Evolutionary conservation across 1,284 basidiomycete genomes (phyloP).

Genomic region (Malassezia psittaci): DNA sequence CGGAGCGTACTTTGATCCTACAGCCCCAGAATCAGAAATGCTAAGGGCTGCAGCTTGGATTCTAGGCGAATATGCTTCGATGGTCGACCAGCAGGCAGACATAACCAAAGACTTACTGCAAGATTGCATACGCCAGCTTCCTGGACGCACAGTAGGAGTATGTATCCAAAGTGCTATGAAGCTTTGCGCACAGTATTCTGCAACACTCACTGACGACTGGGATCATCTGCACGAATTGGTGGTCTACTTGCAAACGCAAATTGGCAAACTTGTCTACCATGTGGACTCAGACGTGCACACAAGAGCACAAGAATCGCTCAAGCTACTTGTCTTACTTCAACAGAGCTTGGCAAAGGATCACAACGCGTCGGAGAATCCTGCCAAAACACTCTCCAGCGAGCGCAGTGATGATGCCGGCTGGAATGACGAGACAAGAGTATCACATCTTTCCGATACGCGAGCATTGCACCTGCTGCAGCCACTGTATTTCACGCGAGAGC

Average conservation of each 20-base stretch:
- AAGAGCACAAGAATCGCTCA: slow-evolving; percentile 67
- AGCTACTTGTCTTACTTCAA: slow-evolving; percentile 68
- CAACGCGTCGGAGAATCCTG: not conserved
- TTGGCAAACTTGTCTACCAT: slow-evolving; percentile 52
- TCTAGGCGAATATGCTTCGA: slow-evolving; percentile 72
- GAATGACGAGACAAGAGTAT: not conserved
- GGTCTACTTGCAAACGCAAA: slow-evolving; percentile 56
- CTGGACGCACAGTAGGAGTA: slow-evolving; percentile 7
- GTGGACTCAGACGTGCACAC: slow-evolving; percentile 81
- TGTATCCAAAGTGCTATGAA: slow-evolving; percentile 68
- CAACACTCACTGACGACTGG: slow-evolving; percentile 66
- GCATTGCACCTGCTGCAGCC: slow-evolving; percentile 77
- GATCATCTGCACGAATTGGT: slow-evolving; percentile 57
- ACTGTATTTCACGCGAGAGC: slow-evolving; percentile 65
- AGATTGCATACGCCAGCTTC: slow-evolving; percentile 1
- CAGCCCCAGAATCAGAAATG: slow-evolving; percentile 53
- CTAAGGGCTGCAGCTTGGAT: slow-evolving; percentile 89
- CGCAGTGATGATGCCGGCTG: not conserved
- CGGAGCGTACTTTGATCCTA: slow-evolving; percentile 55
- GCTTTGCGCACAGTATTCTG: slow-evolving; percentile 73
- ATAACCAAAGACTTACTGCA: slow-evolving; percentile 51
- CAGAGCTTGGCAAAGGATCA: slow-evolving; percentile 57
- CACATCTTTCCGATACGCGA: slow-evolving; percentile 56
- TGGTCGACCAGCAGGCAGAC: slow-evolving; percentile 48
- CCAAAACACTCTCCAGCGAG: not conserved